These are phyloP conservation scores for Selenicereus undatus DNA, from an alignment of 148 eudicot genomes.

Conservation along the genomic window DNA sequence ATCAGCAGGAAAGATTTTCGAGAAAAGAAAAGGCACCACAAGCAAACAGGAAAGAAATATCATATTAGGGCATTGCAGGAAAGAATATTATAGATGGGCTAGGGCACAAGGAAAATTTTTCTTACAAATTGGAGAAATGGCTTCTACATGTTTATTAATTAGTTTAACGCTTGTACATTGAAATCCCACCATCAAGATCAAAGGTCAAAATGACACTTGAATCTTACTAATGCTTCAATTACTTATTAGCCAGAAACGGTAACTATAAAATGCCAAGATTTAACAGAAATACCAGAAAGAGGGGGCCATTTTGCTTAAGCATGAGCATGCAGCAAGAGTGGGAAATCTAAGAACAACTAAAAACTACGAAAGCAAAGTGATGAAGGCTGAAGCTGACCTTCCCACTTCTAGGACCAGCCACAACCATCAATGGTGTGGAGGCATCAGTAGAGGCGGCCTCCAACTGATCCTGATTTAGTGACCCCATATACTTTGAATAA, in stretches of 20 bases:
- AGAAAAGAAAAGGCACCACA: not conserved
- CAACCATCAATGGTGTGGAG: conserved; percentile 77
- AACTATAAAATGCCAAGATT: not conserved
- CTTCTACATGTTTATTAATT: not conserved
- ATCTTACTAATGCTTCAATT: not conserved
- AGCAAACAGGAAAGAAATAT: not conserved
- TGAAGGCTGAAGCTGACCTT: conserved; percentile 46
- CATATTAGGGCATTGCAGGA: not conserved
- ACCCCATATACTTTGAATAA: conserved; percentile 58
- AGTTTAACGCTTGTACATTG: not conserved
- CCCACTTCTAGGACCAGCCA: conserved; percentile 99
- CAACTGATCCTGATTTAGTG: conserved; percentile 68
- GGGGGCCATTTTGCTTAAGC: not conserved
- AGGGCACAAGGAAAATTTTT: not conserved
- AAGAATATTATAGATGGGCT: not conserved
- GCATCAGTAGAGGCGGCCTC: conserved; percentile 86
- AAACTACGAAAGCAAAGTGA: not conserved
- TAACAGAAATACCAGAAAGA: not conserved
- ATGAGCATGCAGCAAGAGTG: not conserved
- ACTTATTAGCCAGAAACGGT: not conserved
- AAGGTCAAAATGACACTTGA: conserved; percentile 2
- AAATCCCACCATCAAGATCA: conserved; percentile 1
- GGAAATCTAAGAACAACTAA: conserved; percentile 1
- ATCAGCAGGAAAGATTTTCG: not conserved
- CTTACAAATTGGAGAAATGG: not conserved